Evolutionary conservation across 2,329 filamentous ascomycete genomes (phyloP).

Genomic region (Pseudopyricularia javanii): DNA sequence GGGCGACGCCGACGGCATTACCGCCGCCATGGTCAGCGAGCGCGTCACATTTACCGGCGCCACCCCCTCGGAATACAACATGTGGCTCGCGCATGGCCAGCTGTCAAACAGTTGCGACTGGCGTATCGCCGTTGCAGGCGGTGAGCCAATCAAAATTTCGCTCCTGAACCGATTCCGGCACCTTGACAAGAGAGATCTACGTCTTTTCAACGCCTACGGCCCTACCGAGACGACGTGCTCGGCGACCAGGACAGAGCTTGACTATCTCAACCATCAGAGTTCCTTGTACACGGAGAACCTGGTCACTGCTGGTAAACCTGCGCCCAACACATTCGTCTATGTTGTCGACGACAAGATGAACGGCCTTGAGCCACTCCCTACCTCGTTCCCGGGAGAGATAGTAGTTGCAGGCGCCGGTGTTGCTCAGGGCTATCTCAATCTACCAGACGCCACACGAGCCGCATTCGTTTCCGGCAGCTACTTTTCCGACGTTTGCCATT

Average conservation of each 20-base stretch:
- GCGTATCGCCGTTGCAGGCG: neutral
- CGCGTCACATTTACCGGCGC: constrained; percentile 19
- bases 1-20: constrained; percentile 20
- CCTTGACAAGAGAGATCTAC: constrained; percentile 1
- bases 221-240: constrained; percentile 15
- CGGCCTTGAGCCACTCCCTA: constrained; percentile 18
- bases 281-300: neutral
- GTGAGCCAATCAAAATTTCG: neutral
- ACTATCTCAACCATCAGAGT: neutral
- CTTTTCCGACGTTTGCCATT: neutral
- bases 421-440: constrained; percentile 23
- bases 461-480: neutral
- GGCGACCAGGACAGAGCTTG: constrained; percentile 1
- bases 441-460: neutral
- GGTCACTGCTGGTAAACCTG: neutral
- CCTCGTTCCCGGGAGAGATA: constrained; percentile 25
- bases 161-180: neutral
- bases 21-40: constrained; percentile 4
- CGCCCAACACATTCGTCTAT: constrained; percentile 22
- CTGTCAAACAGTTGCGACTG: neutral
- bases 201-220: constrained; percentile 16
- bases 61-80: neutral
- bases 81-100: neutral
- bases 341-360: constrained; percentile 20
- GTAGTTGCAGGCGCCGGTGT: constrained; percentile 26